Evolutionary conservation across 805 yeast genomes (phyloP).

Genomic region (Sugiyamaella floridensis): DNA sequence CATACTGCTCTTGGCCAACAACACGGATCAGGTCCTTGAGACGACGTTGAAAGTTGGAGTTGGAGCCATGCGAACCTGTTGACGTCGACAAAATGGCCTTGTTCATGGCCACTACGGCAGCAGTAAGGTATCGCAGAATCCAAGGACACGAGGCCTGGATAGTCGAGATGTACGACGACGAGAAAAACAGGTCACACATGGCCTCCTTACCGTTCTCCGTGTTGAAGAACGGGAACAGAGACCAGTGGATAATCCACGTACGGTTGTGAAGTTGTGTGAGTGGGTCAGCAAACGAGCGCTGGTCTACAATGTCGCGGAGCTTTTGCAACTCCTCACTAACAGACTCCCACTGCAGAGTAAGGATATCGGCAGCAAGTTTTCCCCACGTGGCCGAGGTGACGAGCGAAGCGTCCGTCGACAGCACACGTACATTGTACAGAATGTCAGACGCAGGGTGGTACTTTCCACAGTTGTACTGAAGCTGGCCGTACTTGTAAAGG

Average conservation of each 20-base stretch:
- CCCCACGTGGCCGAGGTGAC: constrained; percentile 62
- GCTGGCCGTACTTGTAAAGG: constrained; percentile 52
- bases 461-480: constrained; percentile 58
- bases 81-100: constrained; percentile 11
- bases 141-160: constrained; percentile 70
- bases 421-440: constrained; percentile 48
- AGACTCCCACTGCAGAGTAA: constrained; percentile 45
- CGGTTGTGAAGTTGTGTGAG: constrained; percentile 54
- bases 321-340: constrained; percentile 48
- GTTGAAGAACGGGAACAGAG: constrained; percentile 56
- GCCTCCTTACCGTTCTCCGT: constrained; percentile 45
- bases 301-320: constrained; percentile 53
- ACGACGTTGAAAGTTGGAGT: constrained; percentile 42
- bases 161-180: constrained; percentile 54
- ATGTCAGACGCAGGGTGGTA: constrained; percentile 54
- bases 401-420: constrained; percentile 46
- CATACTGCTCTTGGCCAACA: constrained; percentile 56
- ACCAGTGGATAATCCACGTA: constrained; percentile 65
- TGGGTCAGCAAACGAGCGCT: constrained; percentile 47
- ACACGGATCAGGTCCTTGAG: constrained; percentile 52
- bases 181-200: constrained; percentile 50
- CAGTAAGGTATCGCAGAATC: constrained; percentile 58
- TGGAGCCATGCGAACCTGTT: constrained; percentile 22
- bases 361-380: constrained; percentile 53
- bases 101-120: constrained; percentile 40